These are phyloP conservation scores for Penicillium paneum DNA, from an alignment of 2,329 filamentous ascomycete species.

Conservation along the genomic window DNA sequence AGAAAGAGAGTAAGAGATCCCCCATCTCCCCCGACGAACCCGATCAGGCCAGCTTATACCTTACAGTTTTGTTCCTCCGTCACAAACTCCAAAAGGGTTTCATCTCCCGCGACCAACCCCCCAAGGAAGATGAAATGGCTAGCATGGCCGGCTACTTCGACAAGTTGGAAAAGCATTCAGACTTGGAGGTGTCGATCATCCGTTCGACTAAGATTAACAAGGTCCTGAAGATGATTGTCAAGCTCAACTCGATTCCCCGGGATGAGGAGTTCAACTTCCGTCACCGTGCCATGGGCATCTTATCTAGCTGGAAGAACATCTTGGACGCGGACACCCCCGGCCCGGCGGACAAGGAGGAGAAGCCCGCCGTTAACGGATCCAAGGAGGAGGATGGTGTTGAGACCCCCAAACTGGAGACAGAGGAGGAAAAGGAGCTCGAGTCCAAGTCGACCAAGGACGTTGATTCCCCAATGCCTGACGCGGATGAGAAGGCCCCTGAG, in stretches of 20 bases:
- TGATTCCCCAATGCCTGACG: conserved; percentile 39
- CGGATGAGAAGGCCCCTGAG: conserved; percentile 34
- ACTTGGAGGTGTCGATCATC: conserved; percentile 87
- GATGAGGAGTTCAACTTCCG: conserved; percentile 92
- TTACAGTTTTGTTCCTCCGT: conserved; percentile 77
- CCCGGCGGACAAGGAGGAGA: conserved; percentile 42
- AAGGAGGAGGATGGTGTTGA: conserved; percentile 37
- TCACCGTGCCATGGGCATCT: conserved; percentile 70
- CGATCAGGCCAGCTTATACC: conserved; percentile 4
- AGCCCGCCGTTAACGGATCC: conserved; percentile 45
- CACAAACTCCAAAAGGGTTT: conserved; percentile 95
- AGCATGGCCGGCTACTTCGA: conserved; percentile 48
- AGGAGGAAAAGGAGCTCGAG: conserved; percentile 36
- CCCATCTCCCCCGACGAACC: neutral
- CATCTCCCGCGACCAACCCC: conserved; percentile 75
- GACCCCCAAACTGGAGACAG: conserved; percentile 30
- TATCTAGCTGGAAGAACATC: conserved; percentile 86
- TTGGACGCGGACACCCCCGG: conserved; percentile 60
- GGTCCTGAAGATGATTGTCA: conserved; percentile 90
- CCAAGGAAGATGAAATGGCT: conserved; percentile 68
- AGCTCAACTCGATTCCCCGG: conserved; percentile 77
- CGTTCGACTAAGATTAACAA: conserved; percentile 96
- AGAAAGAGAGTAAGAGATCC: conserved; percentile 51
- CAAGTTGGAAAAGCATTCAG: conserved; percentile 75
- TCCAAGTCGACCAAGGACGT: conserved; percentile 33